Evolutionary conservation across 768 basidiomycete species (phyloP).

Genomic region (Leccinum boreale): DNA sequence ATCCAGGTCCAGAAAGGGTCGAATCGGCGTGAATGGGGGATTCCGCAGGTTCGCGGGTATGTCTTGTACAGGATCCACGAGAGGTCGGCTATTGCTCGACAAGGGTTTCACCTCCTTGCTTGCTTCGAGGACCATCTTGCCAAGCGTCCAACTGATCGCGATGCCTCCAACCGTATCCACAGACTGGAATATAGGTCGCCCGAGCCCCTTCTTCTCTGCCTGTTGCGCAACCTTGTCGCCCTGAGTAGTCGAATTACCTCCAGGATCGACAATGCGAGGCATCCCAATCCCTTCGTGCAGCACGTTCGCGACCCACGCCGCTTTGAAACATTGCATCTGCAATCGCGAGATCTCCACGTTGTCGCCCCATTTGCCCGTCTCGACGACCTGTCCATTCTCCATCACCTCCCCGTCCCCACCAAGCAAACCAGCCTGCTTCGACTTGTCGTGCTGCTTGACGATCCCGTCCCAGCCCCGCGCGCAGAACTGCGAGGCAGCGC

Average conservation of each 20-base stretch:
- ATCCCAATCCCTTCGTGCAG: slow-evolving; percentile 95
- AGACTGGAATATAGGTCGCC: slow-evolving; percentile 84
- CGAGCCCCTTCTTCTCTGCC: slow-evolving; percentile 80
- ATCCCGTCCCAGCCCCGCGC: slow-evolving; percentile 75
- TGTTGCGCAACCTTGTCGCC: slow-evolving; percentile 71
- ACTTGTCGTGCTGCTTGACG: slow-evolving; percentile 55
- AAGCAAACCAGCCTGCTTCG: slow-evolving; percentile 46
- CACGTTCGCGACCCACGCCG: slow-evolving; percentile 96
- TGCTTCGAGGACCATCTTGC: slow-evolving; percentile 98
- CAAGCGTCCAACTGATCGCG: slow-evolving; percentile 96
- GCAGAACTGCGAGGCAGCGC: slow-evolving; percentile 86
- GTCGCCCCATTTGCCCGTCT: slow-evolving; percentile 64
- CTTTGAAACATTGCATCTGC: slow-evolving; percentile 99
- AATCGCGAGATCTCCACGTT: slow-evolving; percentile 80
- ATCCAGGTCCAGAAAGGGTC: slow-evolving; percentile 57
- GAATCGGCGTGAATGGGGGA: slow-evolving; percentile 57
- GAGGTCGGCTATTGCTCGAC: slow-evolving; percentile 45
- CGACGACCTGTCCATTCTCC: slow-evolving; percentile 57
- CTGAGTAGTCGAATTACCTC: slow-evolving; percentile 69
- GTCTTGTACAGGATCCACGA: slow-evolving; percentile 74
- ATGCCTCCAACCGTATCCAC: slow-evolving; percentile 90
- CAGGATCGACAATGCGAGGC: slow-evolving; percentile 84
- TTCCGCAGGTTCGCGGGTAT: slow-evolving; percentile 48
- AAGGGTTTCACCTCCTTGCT: slow-evolving; percentile 74
- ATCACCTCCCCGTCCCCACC: slow-evolving; percentile 67